Percentiles rank a stretch among this genome's conserved stretches.
Evolutionary conservation across 345 rosid genomes (phyloP).

Genomic region (Sonneratia alba): DNA sequence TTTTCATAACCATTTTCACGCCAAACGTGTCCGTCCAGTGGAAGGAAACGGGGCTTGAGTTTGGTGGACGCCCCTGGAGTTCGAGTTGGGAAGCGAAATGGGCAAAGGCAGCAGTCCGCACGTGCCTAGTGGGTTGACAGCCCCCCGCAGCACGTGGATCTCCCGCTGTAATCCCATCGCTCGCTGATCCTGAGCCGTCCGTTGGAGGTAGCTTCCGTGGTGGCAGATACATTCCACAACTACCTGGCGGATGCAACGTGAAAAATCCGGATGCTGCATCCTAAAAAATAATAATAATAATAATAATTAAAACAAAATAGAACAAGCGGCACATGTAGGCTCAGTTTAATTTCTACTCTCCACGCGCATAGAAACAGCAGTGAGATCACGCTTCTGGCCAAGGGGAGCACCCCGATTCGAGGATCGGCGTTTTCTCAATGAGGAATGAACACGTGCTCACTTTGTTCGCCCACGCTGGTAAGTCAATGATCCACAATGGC

Average conservation of each 20-base stretch:
- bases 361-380: neutral
- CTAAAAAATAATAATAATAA: too few relatives aligned
- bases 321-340: neutral
- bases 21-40: too few relatives aligned
- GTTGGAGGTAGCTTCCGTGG: neutral
- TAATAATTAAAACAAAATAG: neutral
- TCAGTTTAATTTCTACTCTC: neutral
- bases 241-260: neutral
- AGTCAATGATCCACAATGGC: too few relatives aligned
- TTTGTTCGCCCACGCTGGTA: too few relatives aligned
- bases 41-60: too few relatives aligned
- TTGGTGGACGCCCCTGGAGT: too few relatives aligned
- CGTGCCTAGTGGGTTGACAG: neutral
- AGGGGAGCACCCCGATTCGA: too few relatives aligned
- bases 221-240: neutral
- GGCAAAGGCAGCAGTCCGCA: neutral
- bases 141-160: neutral
- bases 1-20: too few relatives aligned
- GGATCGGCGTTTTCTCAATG: too few relatives aligned
- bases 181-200: neutral
- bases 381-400: neutral
- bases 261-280: neutral
- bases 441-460: too few relatives aligned
- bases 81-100: too few relatives aligned
- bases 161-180: neutral